These are phyloP conservation scores for Eucalyptus grandis DNA, from an alignment of 345 rosid species.

Conservation along the genomic window DNA sequence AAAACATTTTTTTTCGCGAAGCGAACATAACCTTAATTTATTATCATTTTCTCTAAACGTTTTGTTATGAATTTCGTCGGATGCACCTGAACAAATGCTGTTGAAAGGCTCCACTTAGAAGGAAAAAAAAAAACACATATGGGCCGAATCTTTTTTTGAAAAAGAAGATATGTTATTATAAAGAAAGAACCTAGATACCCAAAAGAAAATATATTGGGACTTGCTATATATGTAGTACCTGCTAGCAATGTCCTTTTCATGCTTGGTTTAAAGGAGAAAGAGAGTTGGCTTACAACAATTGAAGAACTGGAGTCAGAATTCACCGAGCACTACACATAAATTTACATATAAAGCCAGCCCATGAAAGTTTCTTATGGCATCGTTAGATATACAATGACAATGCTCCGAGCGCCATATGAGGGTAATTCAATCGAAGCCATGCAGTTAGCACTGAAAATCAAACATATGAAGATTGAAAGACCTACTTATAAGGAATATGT, in stretches of 20 bases:
- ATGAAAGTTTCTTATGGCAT: not conserved
- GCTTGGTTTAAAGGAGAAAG: not conserved
- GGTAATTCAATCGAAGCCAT: not conserved
- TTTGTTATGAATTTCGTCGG: too few relatives aligned
- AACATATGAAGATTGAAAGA: not conserved
- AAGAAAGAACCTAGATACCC: too few relatives aligned
- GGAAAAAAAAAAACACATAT: too few relatives aligned
- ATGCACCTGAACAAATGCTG: too few relatives aligned
- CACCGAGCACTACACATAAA: not conserved
- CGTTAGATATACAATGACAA: not conserved
- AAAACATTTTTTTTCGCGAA: accelerated
- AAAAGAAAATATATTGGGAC: too few relatives aligned
- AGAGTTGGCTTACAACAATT: not conserved
- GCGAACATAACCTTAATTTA: too few relatives aligned
- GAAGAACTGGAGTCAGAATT: not conserved
- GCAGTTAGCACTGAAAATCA: not conserved
- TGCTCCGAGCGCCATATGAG: not conserved
- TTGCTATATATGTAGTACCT: too few relatives aligned
- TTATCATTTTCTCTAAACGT: too few relatives aligned
- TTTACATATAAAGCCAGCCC: not conserved
- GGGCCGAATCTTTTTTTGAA: too few relatives aligned
- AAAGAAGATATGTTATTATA: too few relatives aligned
- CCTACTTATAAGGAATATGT: not conserved
- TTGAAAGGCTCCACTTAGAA: too few relatives aligned
- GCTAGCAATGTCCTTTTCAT: too few relatives aligned